These are phyloP conservation scores for Vachellia collinsii DNA, from an alignment of 306 rosid genomes.

Conservation along the genomic window DNA sequence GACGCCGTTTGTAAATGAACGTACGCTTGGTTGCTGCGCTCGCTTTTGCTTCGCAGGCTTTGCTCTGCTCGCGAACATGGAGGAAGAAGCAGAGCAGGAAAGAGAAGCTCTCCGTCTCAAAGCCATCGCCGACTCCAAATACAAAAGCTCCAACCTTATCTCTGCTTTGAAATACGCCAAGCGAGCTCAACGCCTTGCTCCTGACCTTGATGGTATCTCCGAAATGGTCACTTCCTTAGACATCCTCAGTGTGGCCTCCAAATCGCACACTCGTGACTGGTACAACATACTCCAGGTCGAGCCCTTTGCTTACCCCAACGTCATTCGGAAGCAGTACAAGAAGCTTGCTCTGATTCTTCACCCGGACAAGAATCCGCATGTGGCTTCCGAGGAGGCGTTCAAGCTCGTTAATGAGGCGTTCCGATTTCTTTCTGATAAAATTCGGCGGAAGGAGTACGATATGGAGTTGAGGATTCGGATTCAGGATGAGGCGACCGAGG, in stretches of 20 bases:
- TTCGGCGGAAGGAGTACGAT: conserved; percentile 66
- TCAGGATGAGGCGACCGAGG: conserved; percentile 54
- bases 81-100: conserved; percentile 35
- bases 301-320: conserved; percentile 58
- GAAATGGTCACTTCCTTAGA: conserved; percentile 66
- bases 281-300: conserved; percentile 66
- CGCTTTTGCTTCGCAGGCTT: neutral
- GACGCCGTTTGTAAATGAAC: no score
- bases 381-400: conserved; percentile 73
- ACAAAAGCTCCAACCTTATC: conserved; percentile 50
- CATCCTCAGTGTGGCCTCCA: conserved; percentile 50
- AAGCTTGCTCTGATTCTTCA: conserved; percentile 69
- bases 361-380: conserved; percentile 66
- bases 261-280: conserved; percentile 46
- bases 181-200: conserved; percentile 59
- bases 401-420: conserved; percentile 76
- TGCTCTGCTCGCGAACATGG: conserved; percentile 35
- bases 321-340: conserved; percentile 69
- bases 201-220: conserved; percentile 53
- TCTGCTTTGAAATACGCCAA: conserved; percentile 71
- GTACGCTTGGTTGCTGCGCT: no score
- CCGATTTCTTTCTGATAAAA: conserved; percentile 61
- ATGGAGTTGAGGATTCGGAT: conserved; percentile 60
- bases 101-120: conserved; percentile 57
- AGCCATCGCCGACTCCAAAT: conserved; percentile 55